These are phyloP conservation scores for Barbatosphaeria neglecta DNA, from an alignment of 495 filamentous ascomycete genomes.

Conservation along the genomic window DNA sequence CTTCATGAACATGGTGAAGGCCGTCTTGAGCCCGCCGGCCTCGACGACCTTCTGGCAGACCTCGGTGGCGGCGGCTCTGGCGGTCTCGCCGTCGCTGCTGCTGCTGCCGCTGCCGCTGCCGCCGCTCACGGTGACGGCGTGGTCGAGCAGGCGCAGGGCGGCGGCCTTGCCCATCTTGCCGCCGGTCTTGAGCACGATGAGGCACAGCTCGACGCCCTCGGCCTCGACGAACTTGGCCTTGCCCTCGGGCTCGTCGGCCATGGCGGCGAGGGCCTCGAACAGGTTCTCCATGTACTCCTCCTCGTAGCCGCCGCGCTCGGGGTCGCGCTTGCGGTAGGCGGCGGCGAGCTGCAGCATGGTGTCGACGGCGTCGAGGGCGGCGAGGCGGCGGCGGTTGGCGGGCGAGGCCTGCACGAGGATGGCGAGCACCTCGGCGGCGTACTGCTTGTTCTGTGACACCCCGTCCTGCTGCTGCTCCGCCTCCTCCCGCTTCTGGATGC, in stretches of 20 bases:
- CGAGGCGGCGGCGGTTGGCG: conserved; percentile 59
- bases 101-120: conserved; percentile 39
- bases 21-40: conserved; percentile 69
- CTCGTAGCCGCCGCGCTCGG: conserved; percentile 74
- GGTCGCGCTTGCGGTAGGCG: conserved; percentile 83
- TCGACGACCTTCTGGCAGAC: conserved; percentile 73
- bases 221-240: conserved; percentile 78
- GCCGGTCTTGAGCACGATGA: conserved; percentile 67
- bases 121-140: conserved; percentile 40
- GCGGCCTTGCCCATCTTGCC: conserved; percentile 64
- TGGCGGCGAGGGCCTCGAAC: conserved; percentile 71
- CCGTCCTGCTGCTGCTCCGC: conserved; percentile 17
- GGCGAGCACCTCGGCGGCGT: conserved; percentile 81
- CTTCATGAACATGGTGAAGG: conserved; percentile 87
- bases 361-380: conserved; percentile 62
- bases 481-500: conserved; percentile 29
- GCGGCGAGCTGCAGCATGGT: conserved; percentile 70
- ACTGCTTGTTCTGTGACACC: conserved; percentile 83
- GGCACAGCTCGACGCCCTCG: conserved; percentile 81
- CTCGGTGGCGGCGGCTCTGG: conserved; percentile 5
- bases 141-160: conserved; percentile 71
- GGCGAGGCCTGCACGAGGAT: conserved; percentile 53
- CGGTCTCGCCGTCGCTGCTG: conserved; percentile 37
- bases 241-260: conserved; percentile 63
- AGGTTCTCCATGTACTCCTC: conserved; percentile 91